Evolutionary conservation across 2,329 filamentous ascomycete genomes (phyloP).

Genomic region (Sporothrix variecibatus): DNA sequence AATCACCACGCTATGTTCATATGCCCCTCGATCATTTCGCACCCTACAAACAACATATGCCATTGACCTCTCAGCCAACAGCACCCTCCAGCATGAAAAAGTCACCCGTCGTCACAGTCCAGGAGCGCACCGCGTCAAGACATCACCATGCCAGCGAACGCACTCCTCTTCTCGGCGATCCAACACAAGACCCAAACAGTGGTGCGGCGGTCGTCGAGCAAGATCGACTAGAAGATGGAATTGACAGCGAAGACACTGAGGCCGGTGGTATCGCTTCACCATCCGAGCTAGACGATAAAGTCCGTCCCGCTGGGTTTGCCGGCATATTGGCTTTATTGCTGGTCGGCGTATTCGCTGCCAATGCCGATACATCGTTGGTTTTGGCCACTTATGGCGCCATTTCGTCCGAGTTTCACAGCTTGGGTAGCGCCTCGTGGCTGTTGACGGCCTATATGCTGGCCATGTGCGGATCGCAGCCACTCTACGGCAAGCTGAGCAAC

Average conservation of each 20-base stretch:
- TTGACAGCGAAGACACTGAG: neutral
- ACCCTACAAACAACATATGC: neutral
- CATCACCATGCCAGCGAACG: conserved; percentile 4
- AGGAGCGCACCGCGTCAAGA: neutral
- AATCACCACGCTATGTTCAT: neutral
- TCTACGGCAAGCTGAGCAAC: conserved; percentile 50
- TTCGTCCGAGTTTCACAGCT: conserved; percentile 21
- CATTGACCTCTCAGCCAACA: neutral
- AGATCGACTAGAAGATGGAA: neutral
- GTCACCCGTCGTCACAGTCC: neutral
- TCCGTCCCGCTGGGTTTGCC: neutral
- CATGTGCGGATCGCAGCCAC: conserved; percentile 61
- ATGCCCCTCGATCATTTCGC: neutral
- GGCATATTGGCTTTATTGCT: neutral
- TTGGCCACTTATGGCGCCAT: conserved; percentile 23
- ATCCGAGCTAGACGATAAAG: neutral
- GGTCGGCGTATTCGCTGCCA: conserved; percentile 28
- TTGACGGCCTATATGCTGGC: conserved; percentile 34
- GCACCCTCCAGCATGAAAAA: neutral
- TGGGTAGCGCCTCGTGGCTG: conserved; percentile 22
- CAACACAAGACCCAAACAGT: conserved; percentile 4
- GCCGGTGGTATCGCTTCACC: neutral
- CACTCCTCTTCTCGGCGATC: neutral
- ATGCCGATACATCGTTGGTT: conserved; percentile 21
- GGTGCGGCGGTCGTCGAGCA: neutral